Conservation (phyloP, 148 eudicot species). For the Nepenthes gracilis region DNA sequence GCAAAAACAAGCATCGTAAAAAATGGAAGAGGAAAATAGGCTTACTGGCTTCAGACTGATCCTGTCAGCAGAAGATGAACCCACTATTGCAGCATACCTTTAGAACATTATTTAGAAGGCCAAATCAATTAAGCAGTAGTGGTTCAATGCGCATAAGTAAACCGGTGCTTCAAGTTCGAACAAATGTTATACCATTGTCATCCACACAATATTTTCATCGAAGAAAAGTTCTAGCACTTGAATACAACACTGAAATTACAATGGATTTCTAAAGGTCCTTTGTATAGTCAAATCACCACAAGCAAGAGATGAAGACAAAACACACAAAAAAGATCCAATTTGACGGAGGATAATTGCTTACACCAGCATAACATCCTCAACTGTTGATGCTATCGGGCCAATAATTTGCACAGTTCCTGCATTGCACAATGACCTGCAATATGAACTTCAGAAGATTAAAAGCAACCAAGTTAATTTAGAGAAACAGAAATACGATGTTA, state of each 20-base stretch:
- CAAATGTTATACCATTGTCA: neutral
- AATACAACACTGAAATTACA: neutral
- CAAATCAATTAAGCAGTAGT: constrained; percentile 3
- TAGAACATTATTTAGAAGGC: constrained; percentile 7
- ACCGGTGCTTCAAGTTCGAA: neutral
- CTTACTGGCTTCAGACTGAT: constrained; percentile 74
- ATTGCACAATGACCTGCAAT: constrained; percentile 64
- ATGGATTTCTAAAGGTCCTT: no score
- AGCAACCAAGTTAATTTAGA: neutral
- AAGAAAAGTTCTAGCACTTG: neutral
- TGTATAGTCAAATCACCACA: neutral
- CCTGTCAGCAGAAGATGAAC: constrained; percentile 73
- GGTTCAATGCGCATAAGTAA: constrained; percentile 2
- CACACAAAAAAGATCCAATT: neutral
- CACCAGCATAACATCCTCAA: constrained; percentile 90
- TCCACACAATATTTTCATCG: neutral
- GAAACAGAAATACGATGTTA: neutral
- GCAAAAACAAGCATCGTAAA: neutral
- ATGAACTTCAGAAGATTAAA: constrained; percentile 8
- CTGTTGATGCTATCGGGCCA: constrained; percentile 84
- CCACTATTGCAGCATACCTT: constrained; percentile 94
- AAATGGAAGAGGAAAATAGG: neutral
- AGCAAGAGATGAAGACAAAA: neutral
- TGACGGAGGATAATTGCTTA: constrained; percentile 27
- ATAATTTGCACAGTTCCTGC: constrained; percentile 87